Conservation (phyloP, 495 filamentous ascomycete species). For the Terfezia claveryi region DNA sequence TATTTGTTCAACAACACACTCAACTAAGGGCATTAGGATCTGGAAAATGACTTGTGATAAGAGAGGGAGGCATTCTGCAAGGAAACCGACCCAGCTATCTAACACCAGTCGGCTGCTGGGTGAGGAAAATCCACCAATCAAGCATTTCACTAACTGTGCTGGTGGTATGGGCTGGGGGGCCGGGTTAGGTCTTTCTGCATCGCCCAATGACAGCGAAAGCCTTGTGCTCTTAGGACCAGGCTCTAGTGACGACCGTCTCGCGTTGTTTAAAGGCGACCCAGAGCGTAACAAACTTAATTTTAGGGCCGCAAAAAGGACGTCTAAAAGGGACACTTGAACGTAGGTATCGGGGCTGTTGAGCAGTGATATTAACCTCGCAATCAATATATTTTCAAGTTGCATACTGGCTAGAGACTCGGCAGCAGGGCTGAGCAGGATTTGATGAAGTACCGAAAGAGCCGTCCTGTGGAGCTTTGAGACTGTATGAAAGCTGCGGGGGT, state of each 20-base stretch:
- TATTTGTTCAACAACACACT: slow-evolving; percentile 64
- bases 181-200: slow-evolving; percentile 15
- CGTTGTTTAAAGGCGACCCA: slow-evolving; percentile 22
- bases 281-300: slow-evolving; percentile 37
- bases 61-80: slow-evolving; percentile 65
- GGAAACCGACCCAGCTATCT: slow-evolving; percentile 73
- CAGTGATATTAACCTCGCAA: slow-evolving; percentile 43
- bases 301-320: slow-evolving; percentile 47
- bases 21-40: slow-evolving; percentile 69
- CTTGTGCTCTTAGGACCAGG: slow-evolving; percentile 15
- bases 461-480: slow-evolving; percentile 42
- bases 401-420: slow-evolving; percentile 41
- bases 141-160: slow-evolving; percentile 52
- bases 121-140: slow-evolving; percentile 62
- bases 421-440: slow-evolving; percentile 51
- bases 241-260: slow-evolving; percentile 13
- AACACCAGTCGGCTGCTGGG: slow-evolving; percentile 50
- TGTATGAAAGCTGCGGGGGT: slow-evolving; percentile 20
- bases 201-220: neutral
- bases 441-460: slow-evolving; percentile 48
- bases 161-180: slow-evolving; percentile 35
- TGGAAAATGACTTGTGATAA: slow-evolving; percentile 71
- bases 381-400: slow-evolving; percentile 48
- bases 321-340: slow-evolving; percentile 52
- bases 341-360: slow-evolving; percentile 39